Evolutionary conservation across 2,329 filamentous ascomycete genomes (phyloP).

Genomic region (Botrytis tulipae): DNA sequence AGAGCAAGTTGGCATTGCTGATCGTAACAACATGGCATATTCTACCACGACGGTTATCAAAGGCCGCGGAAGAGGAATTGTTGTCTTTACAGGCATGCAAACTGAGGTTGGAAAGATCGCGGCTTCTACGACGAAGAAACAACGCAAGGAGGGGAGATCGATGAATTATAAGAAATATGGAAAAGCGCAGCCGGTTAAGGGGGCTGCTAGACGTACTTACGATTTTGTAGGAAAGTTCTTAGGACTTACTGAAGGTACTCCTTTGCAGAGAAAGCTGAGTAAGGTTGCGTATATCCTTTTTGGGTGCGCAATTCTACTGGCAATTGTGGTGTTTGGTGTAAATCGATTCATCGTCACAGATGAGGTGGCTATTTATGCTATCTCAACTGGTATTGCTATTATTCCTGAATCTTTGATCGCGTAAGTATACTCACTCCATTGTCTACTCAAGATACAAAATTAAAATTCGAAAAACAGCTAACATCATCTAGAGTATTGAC

Average conservation of each 20-base stretch:
- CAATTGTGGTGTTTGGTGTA: constrained; percentile 42
- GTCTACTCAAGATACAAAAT: not conserved
- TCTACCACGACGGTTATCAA: constrained; percentile 55
- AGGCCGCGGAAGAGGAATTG: constrained; percentile 53
- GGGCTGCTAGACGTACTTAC: constrained; percentile 46
- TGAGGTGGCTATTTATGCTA: constrained; percentile 38
- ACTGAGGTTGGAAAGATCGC: constrained; percentile 59
- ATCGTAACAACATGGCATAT: constrained; percentile 55
- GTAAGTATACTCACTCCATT: constrained; percentile 25
- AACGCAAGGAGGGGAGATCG: constrained; percentile 51
- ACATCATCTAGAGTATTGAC: constrained; percentile 54
- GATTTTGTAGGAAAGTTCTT: constrained; percentile 54
- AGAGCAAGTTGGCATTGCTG: constrained; percentile 47
- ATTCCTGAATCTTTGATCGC: constrained; percentile 58
- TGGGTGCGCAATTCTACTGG: constrained; percentile 49
- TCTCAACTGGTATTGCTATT: constrained; percentile 50
- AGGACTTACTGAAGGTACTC: constrained; percentile 61
- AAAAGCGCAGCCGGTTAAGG: constrained; percentile 47
- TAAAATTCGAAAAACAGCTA: constrained; percentile 34
- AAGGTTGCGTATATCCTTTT: constrained; percentile 65
- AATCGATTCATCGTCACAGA: constrained; percentile 42
- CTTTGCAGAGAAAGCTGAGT: constrained; percentile 63
- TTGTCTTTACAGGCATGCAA: constrained; percentile 53
- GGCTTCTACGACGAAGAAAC: constrained; percentile 48
- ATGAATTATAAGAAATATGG: constrained; percentile 47